Evolutionary conservation across 176 grass and related monocot species (phyloP).

Genomic region (Sorghum bicolor): DNA sequence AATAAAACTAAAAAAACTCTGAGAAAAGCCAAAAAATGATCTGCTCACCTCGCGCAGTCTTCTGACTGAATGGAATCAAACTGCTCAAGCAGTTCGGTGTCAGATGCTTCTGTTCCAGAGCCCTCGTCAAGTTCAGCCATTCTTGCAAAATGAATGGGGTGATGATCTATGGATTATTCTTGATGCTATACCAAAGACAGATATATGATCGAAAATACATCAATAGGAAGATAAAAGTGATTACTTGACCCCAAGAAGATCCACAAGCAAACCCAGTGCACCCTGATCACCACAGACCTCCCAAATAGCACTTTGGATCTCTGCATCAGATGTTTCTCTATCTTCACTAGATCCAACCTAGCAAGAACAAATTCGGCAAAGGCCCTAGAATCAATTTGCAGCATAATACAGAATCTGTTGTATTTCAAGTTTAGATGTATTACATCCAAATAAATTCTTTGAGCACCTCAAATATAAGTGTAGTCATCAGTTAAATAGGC

Average conservation of each 20-base stretch:
- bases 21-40: not conserved
- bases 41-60: slow-evolving; percentile 33
- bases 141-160: slow-evolving; percentile 45
- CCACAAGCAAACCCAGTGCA: slow-evolving; percentile 70
- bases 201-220: not conserved
- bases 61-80: slow-evolving; percentile 21
- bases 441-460: not conserved
- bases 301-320: slow-evolving; percentile 71
- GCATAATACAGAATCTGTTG: not conserved
- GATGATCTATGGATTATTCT: slow-evolving; percentile 4
- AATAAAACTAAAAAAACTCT: not conserved
- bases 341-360: slow-evolving; percentile 53
- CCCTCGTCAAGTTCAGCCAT: slow-evolving; percentile 85
- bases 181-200: not conserved
- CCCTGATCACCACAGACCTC: slow-evolving; percentile 85
- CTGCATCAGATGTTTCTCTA: slow-evolving; percentile 48
- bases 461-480: not conserved
- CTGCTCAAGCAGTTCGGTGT: slow-evolving; percentile 53
- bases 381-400: not conserved
- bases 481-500: not conserved
- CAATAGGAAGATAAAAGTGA: not conserved
- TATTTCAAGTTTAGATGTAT: not conserved
- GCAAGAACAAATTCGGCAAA: slow-evolving; percentile 19
- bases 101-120: slow-evolving; percentile 72
- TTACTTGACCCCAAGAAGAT: slow-evolving; percentile 90